Conservation (phyloP, 441 rosid genomes). For the Euphorbia celastroides region DNA sequence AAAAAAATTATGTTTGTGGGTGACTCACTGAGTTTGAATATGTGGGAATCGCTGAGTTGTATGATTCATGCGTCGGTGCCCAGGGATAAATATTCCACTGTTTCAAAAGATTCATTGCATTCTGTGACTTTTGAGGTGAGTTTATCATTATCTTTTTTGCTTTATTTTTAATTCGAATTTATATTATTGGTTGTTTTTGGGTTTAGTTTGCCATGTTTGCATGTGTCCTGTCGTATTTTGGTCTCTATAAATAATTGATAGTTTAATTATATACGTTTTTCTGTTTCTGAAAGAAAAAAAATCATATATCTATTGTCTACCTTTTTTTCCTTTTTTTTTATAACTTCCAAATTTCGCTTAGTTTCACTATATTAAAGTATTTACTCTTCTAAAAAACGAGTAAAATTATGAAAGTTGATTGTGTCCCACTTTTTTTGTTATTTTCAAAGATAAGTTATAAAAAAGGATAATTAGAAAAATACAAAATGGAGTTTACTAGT, state of each 20-base stretch:
- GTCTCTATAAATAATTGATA: too few relatives aligned
- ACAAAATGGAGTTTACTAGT: too few relatives aligned
- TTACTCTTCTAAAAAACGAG: not conserved
- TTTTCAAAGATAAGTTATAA: too few relatives aligned
- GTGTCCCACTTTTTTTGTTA: too few relatives aligned
- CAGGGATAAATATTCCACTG: slow-evolving; percentile 23
- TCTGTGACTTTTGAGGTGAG: slow-evolving; percentile 64
- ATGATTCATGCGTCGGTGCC: slow-evolving; percentile 76
- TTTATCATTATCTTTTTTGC: not conserved
- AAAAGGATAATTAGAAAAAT: too few relatives aligned
- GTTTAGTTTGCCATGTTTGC: not conserved
- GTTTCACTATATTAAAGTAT: too few relatives aligned
- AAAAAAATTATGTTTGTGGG: slow-evolving; percentile 85
- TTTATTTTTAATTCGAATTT: too few relatives aligned
- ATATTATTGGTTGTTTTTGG: not conserved
- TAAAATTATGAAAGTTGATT: too few relatives aligned
- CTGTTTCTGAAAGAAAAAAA: slow-evolving; percentile 12
- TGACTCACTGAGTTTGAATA: slow-evolving; percentile 77
- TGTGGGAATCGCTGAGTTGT: slow-evolving; percentile 84
- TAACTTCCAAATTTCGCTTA: not conserved
- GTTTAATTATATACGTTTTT: not conserved
- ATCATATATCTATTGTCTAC: too few relatives aligned
- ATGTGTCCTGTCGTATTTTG: not conserved
- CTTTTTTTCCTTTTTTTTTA: not conserved
- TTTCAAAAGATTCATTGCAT: slow-evolving; percentile 33